Percentiles rank a stretch among this genome's conserved stretches.
phyloP scores from a whole-genome alignment of 106 monocot genomes.

The Allium cepa region DNA sequence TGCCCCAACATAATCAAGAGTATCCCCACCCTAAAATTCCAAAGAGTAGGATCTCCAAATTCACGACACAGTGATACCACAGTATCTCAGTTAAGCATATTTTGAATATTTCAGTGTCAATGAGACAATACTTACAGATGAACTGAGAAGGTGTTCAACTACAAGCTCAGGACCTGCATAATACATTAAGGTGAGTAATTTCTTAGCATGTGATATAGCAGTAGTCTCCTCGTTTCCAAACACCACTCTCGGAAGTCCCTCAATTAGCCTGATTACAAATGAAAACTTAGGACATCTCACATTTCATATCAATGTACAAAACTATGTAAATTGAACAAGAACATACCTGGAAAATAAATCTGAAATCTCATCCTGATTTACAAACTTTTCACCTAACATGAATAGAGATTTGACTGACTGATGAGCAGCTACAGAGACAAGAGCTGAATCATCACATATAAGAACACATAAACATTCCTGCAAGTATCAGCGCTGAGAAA shows the following conservation, averaged over 20 bases:
- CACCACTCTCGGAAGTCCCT: constrained; percentile 58
- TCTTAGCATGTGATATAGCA: constrained; percentile 75
- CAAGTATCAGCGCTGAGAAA: constrained; percentile 19
- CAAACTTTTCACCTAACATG: constrained; percentile 28
- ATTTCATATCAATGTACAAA: too few relatives aligned
- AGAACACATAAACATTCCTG: constrained; percentile 95
- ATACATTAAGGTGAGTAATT: constrained; percentile 73
- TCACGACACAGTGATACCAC: too few relatives aligned
- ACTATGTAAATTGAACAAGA: neutral
- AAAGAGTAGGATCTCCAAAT: too few relatives aligned
- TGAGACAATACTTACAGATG: constrained; percentile 48
- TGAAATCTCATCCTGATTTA: constrained; percentile 59
- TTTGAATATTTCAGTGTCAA: neutral
- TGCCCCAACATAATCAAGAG: too few relatives aligned
- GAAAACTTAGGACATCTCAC: neutral
- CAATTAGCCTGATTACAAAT: constrained; percentile 47
- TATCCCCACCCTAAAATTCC: too few relatives aligned
- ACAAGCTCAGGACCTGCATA: constrained; percentile 82
- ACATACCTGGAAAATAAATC: constrained; percentile 66
- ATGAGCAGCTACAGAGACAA: constrained; percentile 60
- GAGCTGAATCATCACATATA: constrained; percentile 72
- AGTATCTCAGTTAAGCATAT: neutral
- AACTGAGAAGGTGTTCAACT: constrained; percentile 45
- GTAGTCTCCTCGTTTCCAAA: constrained; percentile 67
- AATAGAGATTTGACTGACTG: constrained; percentile 62